Base-by-base conservation (phyloP, 169 alveolate genomes). In the Plasmodium vivax region DNA sequence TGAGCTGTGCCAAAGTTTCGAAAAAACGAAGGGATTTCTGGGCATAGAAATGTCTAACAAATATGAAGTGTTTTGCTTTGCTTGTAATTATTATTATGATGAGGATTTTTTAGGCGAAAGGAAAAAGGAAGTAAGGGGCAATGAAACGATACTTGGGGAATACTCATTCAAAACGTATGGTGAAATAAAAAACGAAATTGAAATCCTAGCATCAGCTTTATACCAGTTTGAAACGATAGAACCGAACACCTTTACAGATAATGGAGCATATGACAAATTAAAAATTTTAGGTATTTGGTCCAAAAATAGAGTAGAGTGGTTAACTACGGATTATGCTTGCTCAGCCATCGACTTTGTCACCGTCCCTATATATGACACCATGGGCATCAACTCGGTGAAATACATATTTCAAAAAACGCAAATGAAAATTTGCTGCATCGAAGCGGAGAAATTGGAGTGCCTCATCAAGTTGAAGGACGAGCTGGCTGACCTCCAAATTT, bases 271-370 rank as follows among this genome's bases (percentile, higher is more conserved):
- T 90, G 73, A 62, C 30, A 58, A 38, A 9, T 68, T 90, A 45
- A 92, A 95, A 92, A 92, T 95, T 79, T 68, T 96, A 83, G 98
- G 98, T 6, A 94, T 96, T 1, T 96, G 97, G 97, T 95, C 98
- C 3, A 88, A 88, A 85, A 96, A 96, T 80, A 95, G 97, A 92
- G 92, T 96, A 23, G 95, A 95, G 85, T 96, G 98, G 98, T 87
- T 95, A 30, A 72, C 93, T 10, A 95, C 97, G 2, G 98, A 96
- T 81, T 80, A 83, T 72, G 98, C 98, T 16, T 83, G 95, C 41
- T 90, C 95, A 30, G 98, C 96, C 7, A 95, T 94, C 56, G 96
- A 96, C 41, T 62, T 96, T 56, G 96, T 95, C 27, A 95, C 97
- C 9, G 97, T 96, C 8, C 97, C 98, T 7, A 90, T 96, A 41